phyloP scores from a whole-genome alignment of 1,139 yeast species.

The Taphrina populina region DNA sequence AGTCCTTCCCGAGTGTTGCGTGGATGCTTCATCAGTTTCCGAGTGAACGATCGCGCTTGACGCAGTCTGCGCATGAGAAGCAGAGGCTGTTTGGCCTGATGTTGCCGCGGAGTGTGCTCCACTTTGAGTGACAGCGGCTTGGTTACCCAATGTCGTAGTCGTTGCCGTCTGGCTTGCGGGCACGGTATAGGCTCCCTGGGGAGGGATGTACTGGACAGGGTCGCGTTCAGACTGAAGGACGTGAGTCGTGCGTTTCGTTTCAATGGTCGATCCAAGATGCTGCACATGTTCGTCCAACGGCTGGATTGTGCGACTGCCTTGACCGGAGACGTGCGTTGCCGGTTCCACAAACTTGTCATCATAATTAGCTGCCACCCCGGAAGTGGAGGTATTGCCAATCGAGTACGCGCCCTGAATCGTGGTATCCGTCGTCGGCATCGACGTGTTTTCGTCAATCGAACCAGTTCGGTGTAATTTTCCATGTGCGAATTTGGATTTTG shows the following conservation, averaged over 20 bases:
- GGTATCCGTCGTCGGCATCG: slow-evolving; percentile 11
- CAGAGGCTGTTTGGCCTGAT: too few relatives aligned
- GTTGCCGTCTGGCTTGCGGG: neutral
- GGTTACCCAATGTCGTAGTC: too few relatives aligned
- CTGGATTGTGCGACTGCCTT: slow-evolving; percentile 13
- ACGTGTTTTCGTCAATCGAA: slow-evolving; percentile 9
- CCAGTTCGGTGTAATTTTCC: slow-evolving; percentile 19
- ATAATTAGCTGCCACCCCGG: neutral
- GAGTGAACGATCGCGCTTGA: too few relatives aligned
- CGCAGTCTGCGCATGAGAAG: too few relatives aligned
- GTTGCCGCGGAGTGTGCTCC: too few relatives aligned
- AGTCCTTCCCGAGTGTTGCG: too few relatives aligned
- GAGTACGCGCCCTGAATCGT: slow-evolving; percentile 8
- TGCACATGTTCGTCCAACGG: slow-evolving; percentile 4
- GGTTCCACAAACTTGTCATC: slow-evolving; percentile 13
- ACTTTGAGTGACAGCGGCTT: too few relatives aligned
- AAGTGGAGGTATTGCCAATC: neutral
- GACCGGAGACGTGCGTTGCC: slow-evolving; percentile 8
- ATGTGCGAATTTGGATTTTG: slow-evolving; percentile 9
- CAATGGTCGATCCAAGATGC: slow-evolving; percentile 12
- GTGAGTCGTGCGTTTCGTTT: slow-evolving; percentile 10
- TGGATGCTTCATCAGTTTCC: too few relatives aligned
- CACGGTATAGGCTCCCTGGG: slow-evolving; percentile 1
- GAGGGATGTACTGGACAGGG: slow-evolving; percentile 10
- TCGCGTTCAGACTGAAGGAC: slow-evolving; percentile 5